Percentiles rank a stretch among this genome's conserved stretches.
These are phyloP conservation scores for Sugiyamaella floridensis DNA, from an alignment of 805 yeast genomes.

Conservation along the genomic window DNA sequence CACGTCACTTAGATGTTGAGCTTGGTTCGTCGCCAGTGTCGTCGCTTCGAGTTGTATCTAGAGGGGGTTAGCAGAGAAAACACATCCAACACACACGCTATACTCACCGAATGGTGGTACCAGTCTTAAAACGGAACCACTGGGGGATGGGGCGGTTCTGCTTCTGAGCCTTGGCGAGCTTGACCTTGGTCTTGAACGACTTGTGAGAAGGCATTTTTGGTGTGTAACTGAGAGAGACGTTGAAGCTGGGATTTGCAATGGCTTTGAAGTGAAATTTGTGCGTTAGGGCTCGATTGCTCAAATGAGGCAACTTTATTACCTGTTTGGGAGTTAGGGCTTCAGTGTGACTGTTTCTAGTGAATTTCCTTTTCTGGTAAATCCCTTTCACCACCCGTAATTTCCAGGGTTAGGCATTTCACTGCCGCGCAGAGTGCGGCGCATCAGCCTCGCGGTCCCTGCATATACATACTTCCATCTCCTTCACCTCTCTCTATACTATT, in stretches of 20 bases:
- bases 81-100: neutral
- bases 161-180: slow-evolving; percentile 97
- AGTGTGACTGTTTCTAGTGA: neutral
- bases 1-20: slow-evolving; percentile 73
- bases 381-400: no score
- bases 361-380: neutral
- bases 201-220: slow-evolving; percentile 49
- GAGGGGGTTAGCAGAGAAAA: slow-evolving; percentile 3
- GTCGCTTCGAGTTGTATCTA: slow-evolving; percentile 97
- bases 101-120: slow-evolving; percentile 71
- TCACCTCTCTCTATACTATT: no score
- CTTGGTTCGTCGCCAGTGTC: slow-evolving; percentile 99
- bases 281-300: neutral
- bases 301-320: neutral
- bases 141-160: slow-evolving; percentile 99
- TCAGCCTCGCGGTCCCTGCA: neutral
- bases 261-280: neutral
- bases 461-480: neutral
- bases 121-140: slow-evolving; percentile 98
- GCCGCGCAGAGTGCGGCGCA: no score
- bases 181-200: slow-evolving; percentile 95
- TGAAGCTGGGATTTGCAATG: neutral
- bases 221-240: neutral
- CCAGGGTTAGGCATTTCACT: no score
- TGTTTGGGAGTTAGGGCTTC: neutral